These are phyloP conservation scores for Rhipidocladum racemiflorum DNA, from an alignment of 176 grass and related monocot species.

Conservation along the genomic window DNA sequence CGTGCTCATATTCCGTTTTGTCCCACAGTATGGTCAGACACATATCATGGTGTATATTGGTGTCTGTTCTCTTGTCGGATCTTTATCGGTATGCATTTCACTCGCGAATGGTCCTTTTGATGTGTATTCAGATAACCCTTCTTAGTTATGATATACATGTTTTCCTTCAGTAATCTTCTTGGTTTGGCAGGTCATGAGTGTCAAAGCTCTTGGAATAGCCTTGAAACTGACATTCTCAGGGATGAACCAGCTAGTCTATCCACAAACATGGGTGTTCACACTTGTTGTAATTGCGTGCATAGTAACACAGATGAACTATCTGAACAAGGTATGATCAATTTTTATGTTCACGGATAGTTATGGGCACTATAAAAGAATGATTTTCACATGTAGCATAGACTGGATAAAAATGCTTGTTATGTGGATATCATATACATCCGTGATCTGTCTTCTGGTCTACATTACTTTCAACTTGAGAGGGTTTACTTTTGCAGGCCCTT, in stretches of 20 bases:
- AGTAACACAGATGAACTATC: slow-evolving; percentile 94
- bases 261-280: slow-evolving; percentile 88
- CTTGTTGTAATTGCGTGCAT: slow-evolving; percentile 78
- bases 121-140: slow-evolving; percentile 2
- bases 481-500: slow-evolving; percentile 52
- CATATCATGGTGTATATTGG: slow-evolving; percentile 85
- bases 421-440: background rate
- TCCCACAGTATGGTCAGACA: slow-evolving; percentile 79
- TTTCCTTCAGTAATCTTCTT: slow-evolving; percentile 15
- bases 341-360: background rate
- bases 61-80: slow-evolving; percentile 79
- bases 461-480: slow-evolving; percentile 7
- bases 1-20: slow-evolving; percentile 68
- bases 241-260: slow-evolving; percentile 88
- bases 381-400: background rate
- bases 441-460: background rate
- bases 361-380: background rate
- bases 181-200: slow-evolving; percentile 86
- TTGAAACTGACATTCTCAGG: slow-evolving; percentile 97
- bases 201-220: slow-evolving; percentile 95
- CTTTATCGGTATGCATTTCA: slow-evolving; percentile 60
- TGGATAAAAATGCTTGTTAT: background rate
- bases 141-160: slow-evolving; percentile 4
- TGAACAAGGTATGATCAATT: slow-evolving; percentile 77
- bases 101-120: background rate